Percentiles rank a stretch among this genome's conserved stretches.
Evolutionary conservation across 1,139 yeast species (phyloP).

Genomic region (Taphrina deformans): DNA sequence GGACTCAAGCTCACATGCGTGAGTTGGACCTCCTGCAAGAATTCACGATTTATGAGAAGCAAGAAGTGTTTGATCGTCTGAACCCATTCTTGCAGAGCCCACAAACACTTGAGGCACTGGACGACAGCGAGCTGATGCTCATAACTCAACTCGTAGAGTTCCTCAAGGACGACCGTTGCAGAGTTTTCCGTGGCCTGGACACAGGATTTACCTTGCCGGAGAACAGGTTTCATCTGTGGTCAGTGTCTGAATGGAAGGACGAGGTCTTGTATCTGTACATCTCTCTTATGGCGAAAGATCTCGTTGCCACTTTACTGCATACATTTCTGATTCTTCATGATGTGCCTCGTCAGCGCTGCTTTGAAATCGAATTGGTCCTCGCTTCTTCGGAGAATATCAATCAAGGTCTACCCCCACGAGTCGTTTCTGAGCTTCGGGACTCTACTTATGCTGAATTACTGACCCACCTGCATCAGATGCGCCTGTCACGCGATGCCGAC

Average conservation of each 20-base stretch:
- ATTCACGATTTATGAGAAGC: conserved; percentile 10
- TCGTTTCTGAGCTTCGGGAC: conserved; percentile 7
- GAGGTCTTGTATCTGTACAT: conserved; percentile 1
- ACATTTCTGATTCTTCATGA: not conserved
- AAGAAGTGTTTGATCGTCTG: conserved; percentile 14
- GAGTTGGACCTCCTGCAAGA: conserved; percentile 5
- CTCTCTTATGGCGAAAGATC: conserved; percentile 2
- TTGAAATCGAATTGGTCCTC: conserved; percentile 7
- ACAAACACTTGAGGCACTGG: not conserved
- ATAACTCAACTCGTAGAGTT: not conserved
- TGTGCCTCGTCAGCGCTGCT: conserved; percentile 9
- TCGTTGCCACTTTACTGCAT: not conserved
- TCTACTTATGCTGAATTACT: conserved; percentile 13
- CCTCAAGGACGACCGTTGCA: conserved; percentile 1
- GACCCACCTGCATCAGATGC: conserved; percentile 7
- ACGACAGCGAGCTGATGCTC: not conserved
- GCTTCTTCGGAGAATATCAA: not conserved
- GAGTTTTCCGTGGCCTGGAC: conserved; percentile 17
- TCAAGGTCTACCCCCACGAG: not conserved
- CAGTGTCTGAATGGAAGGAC: not conserved
- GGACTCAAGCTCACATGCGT: conserved; percentile 8
- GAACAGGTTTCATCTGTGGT: conserved; percentile 11
- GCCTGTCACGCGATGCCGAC: conserved; percentile 5
- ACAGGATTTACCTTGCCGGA: conserved; percentile 18
- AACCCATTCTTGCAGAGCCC: not conserved